Evolutionary conservation across 2,329 filamentous ascomycete species (phyloP).

Genomic region (Fusarium equiseti): DNA sequence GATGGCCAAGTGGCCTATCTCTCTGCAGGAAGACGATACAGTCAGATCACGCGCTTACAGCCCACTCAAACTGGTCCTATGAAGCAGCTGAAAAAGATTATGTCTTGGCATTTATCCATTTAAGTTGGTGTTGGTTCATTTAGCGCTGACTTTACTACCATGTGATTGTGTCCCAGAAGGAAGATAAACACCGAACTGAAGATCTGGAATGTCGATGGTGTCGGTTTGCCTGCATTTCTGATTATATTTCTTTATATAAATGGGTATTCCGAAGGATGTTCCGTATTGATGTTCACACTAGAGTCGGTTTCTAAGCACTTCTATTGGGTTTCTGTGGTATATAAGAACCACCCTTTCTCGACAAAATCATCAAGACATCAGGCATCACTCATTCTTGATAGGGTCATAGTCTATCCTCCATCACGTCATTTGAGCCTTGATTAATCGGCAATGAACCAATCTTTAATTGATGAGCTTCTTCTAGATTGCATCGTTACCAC

Average conservation of each 20-base stretch:
- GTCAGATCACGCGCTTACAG: constrained; percentile 2
- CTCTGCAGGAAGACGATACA: background rate
- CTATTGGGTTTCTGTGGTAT: background rate
- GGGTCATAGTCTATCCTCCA: background rate
- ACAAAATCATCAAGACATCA: background rate
- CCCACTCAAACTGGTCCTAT: background rate
- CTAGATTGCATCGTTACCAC: background rate
- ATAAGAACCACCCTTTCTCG: background rate
- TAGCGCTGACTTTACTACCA: background rate
- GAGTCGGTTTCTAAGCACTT: background rate
- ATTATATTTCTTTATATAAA: background rate
- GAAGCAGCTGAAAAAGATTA: background rate
- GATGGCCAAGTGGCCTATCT: background rate
- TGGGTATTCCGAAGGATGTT: background rate
- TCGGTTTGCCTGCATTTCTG: background rate
- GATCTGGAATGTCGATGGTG: background rate
- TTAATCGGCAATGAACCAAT: background rate
- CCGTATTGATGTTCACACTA: background rate
- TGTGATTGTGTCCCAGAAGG: background rate
- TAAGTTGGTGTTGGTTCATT: background rate
- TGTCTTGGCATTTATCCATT: background rate
- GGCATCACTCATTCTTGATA: background rate
- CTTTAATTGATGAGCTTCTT: background rate
- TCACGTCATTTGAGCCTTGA: background rate
- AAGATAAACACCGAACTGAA: background rate